A percentile compares a stretch with the other conserved stretches of the same genome.
Evolutionary conservation across 371 early-diverging fungal species (phyloP).

Genomic region (Cokeromyces recurvatus): DNA sequence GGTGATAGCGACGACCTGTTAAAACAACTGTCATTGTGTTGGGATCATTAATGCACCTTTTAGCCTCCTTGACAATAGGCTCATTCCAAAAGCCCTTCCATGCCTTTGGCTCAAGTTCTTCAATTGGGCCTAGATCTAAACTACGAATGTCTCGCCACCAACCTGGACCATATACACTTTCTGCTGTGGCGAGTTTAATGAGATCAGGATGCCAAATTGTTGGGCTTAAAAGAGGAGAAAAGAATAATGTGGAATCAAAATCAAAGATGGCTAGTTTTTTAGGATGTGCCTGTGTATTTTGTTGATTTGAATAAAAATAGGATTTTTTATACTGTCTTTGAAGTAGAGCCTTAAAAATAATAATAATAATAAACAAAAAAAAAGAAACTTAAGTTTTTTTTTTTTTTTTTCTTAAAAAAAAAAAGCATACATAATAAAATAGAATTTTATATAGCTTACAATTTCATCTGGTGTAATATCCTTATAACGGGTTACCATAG

Average conservation of each 20-base stretch:
- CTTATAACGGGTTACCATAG: conserved; percentile 5
- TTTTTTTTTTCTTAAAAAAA: no score
- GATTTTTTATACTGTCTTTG: conserved; percentile 16
- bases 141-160: conserved; percentile 71
- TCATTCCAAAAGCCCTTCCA: conserved; percentile 45
- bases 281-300: conserved; percentile 1
- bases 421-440: no score
- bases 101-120: conserved; percentile 13
- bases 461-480: neutral
- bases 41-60: conserved; percentile 25
- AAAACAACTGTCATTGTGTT: conserved; percentile 49
- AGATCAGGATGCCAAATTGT: conserved; percentile 66
- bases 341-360: conserved; percentile 15
- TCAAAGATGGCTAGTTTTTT: conserved; percentile 61
- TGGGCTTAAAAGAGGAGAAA: conserved; percentile 76
- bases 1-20: conserved; percentile 55
- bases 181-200: conserved; percentile 45
- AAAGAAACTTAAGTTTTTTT: neutral
- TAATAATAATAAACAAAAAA: no score
- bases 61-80: conserved; percentile 20
- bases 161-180: conserved; percentile 53
- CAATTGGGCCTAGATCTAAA: conserved; percentile 20
- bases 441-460: conserved; percentile 2
- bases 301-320: conserved; percentile 1
- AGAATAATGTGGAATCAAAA: conserved; percentile 88